Evolutionary conservation across 2,329 filamentous ascomycete genomes (phyloP), one percentile per base, ranked within the genome.

Genomic region (Chrysosporium queenslandicum): DNA sequence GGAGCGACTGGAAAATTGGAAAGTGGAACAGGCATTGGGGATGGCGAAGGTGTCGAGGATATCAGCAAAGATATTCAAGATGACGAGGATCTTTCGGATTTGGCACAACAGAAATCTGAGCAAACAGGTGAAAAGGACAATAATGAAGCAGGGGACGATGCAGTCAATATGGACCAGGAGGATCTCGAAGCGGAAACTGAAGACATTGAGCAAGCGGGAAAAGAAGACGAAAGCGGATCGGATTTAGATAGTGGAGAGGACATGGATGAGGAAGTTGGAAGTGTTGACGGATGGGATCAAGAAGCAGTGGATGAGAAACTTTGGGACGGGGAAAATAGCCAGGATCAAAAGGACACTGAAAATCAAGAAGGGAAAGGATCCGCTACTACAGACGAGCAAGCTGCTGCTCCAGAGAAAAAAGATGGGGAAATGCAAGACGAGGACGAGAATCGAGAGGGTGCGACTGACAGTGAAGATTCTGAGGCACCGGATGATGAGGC

Each of bases 291-390:
- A 61, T 75, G 95, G 39, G 91, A 95, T 60, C 85, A 88, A 11
- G 86, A 82, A 14, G 87, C 91, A 18, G 86, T 97, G 1, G 94
- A 98, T 65, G 94, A 98, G 72, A 98, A 97, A 75, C 89, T 97
- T 79, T 98, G 92, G 92, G 90, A 98, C 68, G 90, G 89, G 36
- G 82, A 55, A 27, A 71, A 72, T 34, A 83, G 87, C 40, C 77
- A 84, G 45, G 78, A 90, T 41, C 69, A 74, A 53, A 74, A 74
- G 53, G 82, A 90, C 45, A 82, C 86, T 1, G 85, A 91, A 45
- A 92, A 92, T 59, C 86, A 96, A 69, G 59, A 79, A 70, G 58
- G 74, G 60, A 69, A 77, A 69, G 72, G 78, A 42, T 62, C 66
- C 9, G 67, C 73, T 11, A 70, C 77, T 39, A 66, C 74, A 21